A percentile compares a stretch with the other conserved stretches of the same genome.
These are phyloP conservation scores for Paramecium primaurelia DNA, from an alignment of 73 alveolate species.

Conservation along the genomic window DNA sequence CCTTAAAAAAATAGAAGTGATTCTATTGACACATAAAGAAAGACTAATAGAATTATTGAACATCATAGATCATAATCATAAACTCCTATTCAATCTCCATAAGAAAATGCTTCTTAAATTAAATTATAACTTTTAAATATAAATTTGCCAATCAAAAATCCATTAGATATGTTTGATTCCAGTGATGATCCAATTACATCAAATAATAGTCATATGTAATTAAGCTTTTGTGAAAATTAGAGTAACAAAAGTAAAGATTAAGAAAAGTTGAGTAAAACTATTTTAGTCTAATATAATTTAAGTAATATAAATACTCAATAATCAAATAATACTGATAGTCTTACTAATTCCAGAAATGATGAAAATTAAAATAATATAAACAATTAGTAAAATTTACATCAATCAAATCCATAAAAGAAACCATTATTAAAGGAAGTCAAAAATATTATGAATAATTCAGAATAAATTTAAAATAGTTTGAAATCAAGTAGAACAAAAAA, in stretches of 20 bases:
- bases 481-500: neutral
- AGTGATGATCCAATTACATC: neutral
- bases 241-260: neutral
- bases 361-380: neutral
- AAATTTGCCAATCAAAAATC: neutral
- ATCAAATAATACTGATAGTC: neutral
- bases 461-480: neutral
- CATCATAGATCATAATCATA: conserved; percentile 6
- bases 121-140: neutral
- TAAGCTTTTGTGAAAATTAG: neutral
- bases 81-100: neutral
- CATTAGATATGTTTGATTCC: neutral
- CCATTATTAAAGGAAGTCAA: neutral
- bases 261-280: neutral
- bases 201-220: neutral
- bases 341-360: neutral
- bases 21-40: neutral
- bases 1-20: neutral
- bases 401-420: neutral
- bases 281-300: neutral
- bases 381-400: neutral
- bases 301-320: neutral
- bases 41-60: neutral
- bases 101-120: neutral
- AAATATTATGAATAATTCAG: neutral